These are phyloP conservation scores for Scenedesmus sp. DNA, from an alignment of 163 green algal species.

Conservation along the genomic window DNA sequence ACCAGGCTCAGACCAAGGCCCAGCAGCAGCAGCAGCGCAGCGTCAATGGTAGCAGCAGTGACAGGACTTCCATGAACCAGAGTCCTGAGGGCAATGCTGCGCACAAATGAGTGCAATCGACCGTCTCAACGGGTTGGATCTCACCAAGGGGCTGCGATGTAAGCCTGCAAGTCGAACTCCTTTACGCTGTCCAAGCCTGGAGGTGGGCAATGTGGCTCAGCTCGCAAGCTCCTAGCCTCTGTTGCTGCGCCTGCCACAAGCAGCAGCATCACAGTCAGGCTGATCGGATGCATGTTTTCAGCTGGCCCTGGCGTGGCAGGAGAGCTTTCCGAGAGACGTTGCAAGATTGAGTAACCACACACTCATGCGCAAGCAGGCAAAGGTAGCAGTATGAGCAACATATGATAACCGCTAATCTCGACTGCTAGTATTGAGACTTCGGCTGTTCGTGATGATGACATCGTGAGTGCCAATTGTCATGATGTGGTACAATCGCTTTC, in stretches of 20 bases:
- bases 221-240: not conserved
- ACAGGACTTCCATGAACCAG: not conserved
- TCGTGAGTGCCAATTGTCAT: not conserved
- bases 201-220: slow-evolving; percentile 21
- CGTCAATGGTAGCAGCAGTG: not conserved
- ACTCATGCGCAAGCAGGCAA: not conserved
- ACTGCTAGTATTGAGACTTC: not conserved
- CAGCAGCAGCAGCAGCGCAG: not conserved
- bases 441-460: not conserved
- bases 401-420: not conserved
- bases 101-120: not conserved
- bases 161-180: slow-evolving; percentile 31
- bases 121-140: not conserved
- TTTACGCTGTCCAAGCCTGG: slow-evolving; percentile 23
- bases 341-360: not conserved
- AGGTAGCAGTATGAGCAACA: not conserved
- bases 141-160: slow-evolving; percentile 39
- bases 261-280: not conserved
- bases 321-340: not conserved
- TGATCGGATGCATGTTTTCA: not conserved
- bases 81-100: not conserved
- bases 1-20: not conserved
- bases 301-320: not conserved
- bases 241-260: not conserved
- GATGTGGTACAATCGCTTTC: not conserved